Evolutionary conservation across 805 yeast genomes (phyloP).

Genomic region (Wickerhamiella nectarea): DNA sequence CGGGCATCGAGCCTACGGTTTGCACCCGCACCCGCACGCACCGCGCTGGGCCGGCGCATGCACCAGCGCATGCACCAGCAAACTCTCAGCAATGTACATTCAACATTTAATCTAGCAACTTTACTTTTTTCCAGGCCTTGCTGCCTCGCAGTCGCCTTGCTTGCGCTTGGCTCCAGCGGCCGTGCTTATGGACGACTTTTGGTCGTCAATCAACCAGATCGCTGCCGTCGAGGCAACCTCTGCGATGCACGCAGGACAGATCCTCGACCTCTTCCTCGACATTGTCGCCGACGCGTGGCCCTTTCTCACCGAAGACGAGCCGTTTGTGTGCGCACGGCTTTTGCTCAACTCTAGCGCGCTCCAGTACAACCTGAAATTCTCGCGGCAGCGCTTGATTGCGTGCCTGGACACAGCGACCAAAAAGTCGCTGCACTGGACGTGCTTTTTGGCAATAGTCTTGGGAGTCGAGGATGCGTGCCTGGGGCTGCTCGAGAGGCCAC

Average conservation of each 20-base stretch:
- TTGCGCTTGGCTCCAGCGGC: too few species aligned
- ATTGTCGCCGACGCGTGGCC: constrained; percentile 7
- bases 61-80: too few species aligned
- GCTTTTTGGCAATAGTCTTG: constrained; percentile 4
- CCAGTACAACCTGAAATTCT: not conserved
- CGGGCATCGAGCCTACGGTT: too few species aligned
- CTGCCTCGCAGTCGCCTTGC: not conserved
- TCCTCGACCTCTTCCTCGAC: constrained; percentile 12
- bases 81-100: too few species aligned
- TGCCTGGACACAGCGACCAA: not conserved
- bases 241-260: constrained; percentile 6
- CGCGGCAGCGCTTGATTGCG: constrained; percentile 7
- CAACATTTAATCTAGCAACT: too few species aligned
- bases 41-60: too few species aligned
- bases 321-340: constrained; percentile 3
- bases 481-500: not conserved
- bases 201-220: constrained; percentile 9
- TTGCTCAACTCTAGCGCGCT: constrained; percentile 7
- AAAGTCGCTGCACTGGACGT: not conserved
- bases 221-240: not conserved
- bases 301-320: constrained; percentile 1
- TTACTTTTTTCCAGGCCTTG: too few species aligned
- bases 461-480: constrained; percentile 1
- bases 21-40: too few species aligned
- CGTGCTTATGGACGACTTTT: constrained; percentile 8